Percentiles rank a stretch among this genome's conserved stretches.
Evolutionary conservation across 1,284 basidiomycete genomes (phyloP).

Genomic region (Rhodotorula sp.): DNA sequence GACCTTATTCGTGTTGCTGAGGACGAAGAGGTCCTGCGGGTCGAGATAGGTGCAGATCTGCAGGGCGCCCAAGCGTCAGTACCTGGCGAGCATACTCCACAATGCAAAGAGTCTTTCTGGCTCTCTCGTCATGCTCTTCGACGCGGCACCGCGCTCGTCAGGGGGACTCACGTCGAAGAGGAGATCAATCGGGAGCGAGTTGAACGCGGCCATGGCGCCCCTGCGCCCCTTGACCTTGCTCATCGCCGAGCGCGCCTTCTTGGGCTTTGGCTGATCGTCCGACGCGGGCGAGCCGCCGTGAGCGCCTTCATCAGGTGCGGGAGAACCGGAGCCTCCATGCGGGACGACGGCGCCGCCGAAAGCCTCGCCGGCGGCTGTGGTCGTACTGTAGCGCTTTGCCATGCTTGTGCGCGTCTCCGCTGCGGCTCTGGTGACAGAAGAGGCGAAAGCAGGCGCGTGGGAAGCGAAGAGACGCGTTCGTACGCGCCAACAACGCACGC

Average conservation of each 20-base stretch:
- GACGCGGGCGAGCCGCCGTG: neutral
- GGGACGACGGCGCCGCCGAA: neutral
- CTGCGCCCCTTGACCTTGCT: slow-evolving; percentile 4
- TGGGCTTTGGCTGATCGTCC: neutral
- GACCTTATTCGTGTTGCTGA: slow-evolving; percentile 16
- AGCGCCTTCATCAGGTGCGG: neutral
- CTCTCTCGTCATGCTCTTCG: too few relatives aligned
- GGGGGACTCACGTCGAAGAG: slow-evolving; percentile 11
- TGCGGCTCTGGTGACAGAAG: neutral
- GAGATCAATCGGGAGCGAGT: slow-evolving; percentile 23
- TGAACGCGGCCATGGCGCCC: slow-evolving; percentile 10
- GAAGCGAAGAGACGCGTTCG: neutral
- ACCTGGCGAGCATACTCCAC: too few relatives aligned
- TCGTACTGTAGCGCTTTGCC: neutral
- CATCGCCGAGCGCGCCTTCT: neutral
- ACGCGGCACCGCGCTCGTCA: too few relatives aligned
- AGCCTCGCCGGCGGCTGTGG: neutral
- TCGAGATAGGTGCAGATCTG: slow-evolving; percentile 30
- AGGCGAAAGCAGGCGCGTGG: neutral
- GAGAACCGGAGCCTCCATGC: neutral
- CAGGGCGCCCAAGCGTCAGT: neutral
- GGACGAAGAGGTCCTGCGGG: slow-evolving; percentile 9
- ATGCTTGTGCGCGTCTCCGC: neutral
- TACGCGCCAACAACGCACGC: too few relatives aligned
- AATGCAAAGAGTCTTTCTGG: too few relatives aligned